These are phyloP conservation scores for Silene conica DNA, from an alignment of 148 eudicot species.

Conservation along the genomic window DNA sequence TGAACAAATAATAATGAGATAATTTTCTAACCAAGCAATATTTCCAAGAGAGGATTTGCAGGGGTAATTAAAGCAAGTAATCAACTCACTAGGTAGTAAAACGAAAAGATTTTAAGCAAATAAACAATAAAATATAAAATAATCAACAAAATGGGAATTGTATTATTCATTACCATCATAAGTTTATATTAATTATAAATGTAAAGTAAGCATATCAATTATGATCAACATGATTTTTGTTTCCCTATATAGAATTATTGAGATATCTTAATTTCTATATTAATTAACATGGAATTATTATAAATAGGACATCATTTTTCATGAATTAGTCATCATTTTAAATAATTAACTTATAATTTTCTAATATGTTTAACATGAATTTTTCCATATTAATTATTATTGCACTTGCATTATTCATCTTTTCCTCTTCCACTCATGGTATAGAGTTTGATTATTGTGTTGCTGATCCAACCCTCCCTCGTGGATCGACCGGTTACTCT, in stretches of 20 bases:
- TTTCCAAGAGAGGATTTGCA: too few relatives aligned
- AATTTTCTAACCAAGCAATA: too few relatives aligned
- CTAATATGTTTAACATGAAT: background rate
- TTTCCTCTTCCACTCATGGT: background rate
- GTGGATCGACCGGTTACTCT: background rate
- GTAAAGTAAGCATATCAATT: background rate
- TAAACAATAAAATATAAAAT: too few relatives aligned
- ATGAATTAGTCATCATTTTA: too few relatives aligned
- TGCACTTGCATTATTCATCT: background rate
- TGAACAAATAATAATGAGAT: too few relatives aligned
- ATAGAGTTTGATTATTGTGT: slow-evolving; percentile 5
- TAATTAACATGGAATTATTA: background rate
- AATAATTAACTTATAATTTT: too few relatives aligned
- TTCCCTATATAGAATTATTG: background rate
- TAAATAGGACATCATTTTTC: background rate
- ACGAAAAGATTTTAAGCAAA: too few relatives aligned
- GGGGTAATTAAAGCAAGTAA: too few relatives aligned
- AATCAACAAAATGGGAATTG: too few relatives aligned
- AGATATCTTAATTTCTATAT: background rate
- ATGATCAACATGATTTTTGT: background rate
- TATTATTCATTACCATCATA: too few relatives aligned
- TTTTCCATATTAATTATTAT: background rate
- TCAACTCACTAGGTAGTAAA: too few relatives aligned
- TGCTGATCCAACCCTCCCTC: background rate
- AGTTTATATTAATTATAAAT: too few relatives aligned